Percentiles rank a stretch among this genome's conserved stretches.
Evolutionary conservation across 148 eudicot genomes (phyloP).

Genomic region (Cornus florida): DNA sequence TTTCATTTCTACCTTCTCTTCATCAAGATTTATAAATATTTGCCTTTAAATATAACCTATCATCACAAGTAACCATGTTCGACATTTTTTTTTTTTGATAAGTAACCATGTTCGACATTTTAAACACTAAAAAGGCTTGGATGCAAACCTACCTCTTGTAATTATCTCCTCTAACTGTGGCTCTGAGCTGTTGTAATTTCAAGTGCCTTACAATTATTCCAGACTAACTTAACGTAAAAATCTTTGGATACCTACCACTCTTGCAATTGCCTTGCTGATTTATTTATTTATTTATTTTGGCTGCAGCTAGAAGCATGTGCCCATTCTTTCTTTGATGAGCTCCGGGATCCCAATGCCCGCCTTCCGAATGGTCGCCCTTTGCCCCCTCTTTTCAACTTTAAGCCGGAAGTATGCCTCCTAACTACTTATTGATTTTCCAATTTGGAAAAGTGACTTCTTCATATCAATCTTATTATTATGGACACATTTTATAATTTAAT

Average conservation of each 20-base stretch:
- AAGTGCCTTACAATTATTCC: background rate
- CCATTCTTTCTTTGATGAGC: conserved; percentile 94
- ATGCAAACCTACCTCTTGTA: background rate
- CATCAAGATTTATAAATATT: background rate
- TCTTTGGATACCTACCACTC: background rate
- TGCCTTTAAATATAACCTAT: background rate
- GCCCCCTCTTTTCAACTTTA: conserved; percentile 91
- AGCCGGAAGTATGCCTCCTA: conserved; percentile 69
- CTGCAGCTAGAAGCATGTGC: conserved; percentile 92
- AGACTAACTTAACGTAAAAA: background rate
- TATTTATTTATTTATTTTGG: background rate
- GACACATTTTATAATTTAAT: background rate
- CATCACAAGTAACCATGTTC: background rate
- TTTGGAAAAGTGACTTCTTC: background rate
- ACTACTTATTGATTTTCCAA: conserved; percentile 1
- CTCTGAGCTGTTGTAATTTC: background rate
- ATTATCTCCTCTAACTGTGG: background rate
- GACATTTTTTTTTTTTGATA: no score
- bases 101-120: background rate
- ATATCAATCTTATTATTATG: background rate
- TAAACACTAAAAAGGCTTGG: background rate
- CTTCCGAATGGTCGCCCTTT: conserved; percentile 89
- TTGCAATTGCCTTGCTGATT: background rate
- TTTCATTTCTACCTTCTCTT: background rate
- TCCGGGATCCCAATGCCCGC: conserved; percentile 88